Conservation (phyloP, 1,284 basidiomycete species). For the Exsudoporus floridanus region DNA sequence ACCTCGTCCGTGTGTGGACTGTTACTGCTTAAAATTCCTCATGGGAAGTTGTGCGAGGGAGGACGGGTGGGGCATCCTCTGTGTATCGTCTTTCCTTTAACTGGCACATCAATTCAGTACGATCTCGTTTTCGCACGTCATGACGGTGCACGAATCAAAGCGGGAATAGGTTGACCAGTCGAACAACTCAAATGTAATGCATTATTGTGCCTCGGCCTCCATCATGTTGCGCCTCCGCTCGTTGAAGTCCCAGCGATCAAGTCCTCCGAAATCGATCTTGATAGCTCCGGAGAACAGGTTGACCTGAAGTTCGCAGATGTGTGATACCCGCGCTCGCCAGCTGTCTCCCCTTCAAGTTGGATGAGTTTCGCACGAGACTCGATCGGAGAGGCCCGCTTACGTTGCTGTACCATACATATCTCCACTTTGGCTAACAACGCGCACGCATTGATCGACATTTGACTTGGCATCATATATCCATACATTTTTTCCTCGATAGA, state of each 20-base stretch:
- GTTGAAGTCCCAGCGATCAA: slow-evolving; percentile 66
- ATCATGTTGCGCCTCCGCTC: slow-evolving; percentile 63
- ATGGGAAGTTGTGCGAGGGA: slow-evolving; percentile 34
- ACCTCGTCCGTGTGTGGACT: slow-evolving; percentile 90
- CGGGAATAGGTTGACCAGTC: neutral
- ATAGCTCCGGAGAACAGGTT: slow-evolving; percentile 61
- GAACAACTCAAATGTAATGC: neutral
- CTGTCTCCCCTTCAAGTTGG: slow-evolving; percentile 61
- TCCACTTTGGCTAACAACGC: slow-evolving; percentile 58
- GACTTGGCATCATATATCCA: slow-evolving; percentile 75
- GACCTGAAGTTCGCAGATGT: slow-evolving; percentile 71
- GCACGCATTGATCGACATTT: slow-evolving; percentile 61
- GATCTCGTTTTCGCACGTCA: slow-evolving; percentile 10
- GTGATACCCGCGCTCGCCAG: slow-evolving; percentile 68
- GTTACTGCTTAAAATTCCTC: slow-evolving; percentile 66
- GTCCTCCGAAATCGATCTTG: slow-evolving; percentile 72
- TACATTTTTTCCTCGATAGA: slow-evolving; percentile 63
- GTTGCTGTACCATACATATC: slow-evolving; percentile 72
- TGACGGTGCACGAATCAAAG: neutral
- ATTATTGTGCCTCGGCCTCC: slow-evolving; percentile 39
- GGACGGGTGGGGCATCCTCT: slow-evolving; percentile 8
- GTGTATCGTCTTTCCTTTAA: slow-evolving; percentile 28
- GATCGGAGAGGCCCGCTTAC: slow-evolving; percentile 41
- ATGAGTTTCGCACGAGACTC: slow-evolving; percentile 10
- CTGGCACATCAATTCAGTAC: slow-evolving; percentile 24